Base-by-base conservation (phyloP, 306 rosid species). In the Glycine latifolia region DNA sequence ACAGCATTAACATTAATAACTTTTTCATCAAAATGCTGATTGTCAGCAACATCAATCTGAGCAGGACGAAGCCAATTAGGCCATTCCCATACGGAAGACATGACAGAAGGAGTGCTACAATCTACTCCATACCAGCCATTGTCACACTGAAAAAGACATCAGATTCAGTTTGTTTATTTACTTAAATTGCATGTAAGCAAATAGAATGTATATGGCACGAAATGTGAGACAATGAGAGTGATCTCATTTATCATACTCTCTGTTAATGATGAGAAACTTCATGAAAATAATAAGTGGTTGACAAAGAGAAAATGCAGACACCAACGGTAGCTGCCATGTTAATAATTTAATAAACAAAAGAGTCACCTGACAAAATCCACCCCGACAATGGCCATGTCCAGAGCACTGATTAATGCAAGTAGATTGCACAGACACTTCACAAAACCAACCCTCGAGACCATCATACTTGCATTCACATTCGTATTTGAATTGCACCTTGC, bases 51-150 rank as follows among this genome's bases (percentile, higher is more conserved):
- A 75, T 92, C 89, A 73, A 95, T 56, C 41, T 46, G 87, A 79
- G 97, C 95, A 41, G 97, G 97, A 73, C 85, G 94, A 76, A 92
- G 93, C 98, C 97, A 92, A 74, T 76, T 81, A 53, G 98, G 98
- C 98, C 98, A 95, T 59, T 91, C 97, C 75, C 82, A 79, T 81
- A 91, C 65, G 43, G 97, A 90, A 14, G 90, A 88, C 41, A 61
- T 58, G 46, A 86, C 90, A 17, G 98, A 92, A 35, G 98, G 98
- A 80, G 81, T 83, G 80, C 97, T 95, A 85, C 98, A 95, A 88
- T 95, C 98, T 77, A 85, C 87, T 89, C 98, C 98, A 71, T 91
- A 91, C 98, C 97, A 95, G 60, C 97, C 97, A 87, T 79, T 90
- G 71, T 83, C 55, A 86, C 97, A 95, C 98, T 95, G 97, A 70